Evolutionary conservation across 1,139 yeast species (phyloP).

Genomic region (Yamadazyma triangularis): DNA sequence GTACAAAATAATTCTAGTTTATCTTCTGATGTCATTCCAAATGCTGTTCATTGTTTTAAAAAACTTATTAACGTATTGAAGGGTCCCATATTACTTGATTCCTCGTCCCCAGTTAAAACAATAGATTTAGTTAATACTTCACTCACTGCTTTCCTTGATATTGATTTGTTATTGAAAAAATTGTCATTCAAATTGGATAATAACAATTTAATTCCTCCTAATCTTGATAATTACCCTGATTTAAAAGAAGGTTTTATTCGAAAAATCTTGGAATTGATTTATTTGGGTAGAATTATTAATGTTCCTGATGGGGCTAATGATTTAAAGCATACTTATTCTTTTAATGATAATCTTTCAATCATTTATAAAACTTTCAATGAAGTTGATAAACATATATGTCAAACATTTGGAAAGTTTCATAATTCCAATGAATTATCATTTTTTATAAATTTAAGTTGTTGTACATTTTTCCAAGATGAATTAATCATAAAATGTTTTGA

Average conservation of each 20-base stretch:
- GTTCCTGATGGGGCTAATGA: conserved; percentile 20
- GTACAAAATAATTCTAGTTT: conserved; percentile 27
- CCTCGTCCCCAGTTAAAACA: conserved; percentile 45
- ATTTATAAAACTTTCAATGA: conserved; percentile 35
- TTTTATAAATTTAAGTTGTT: conserved; percentile 54
- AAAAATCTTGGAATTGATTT: conserved; percentile 45
- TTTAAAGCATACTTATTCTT: conserved; percentile 35
- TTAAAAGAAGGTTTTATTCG: conserved; percentile 46
- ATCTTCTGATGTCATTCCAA: conserved; percentile 37
- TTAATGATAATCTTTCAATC: conserved; percentile 33
- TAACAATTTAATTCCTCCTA: conserved; percentile 57
- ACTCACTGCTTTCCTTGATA: conserved; percentile 52
- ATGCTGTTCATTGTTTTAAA: conserved; percentile 49
- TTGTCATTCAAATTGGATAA: conserved; percentile 41
- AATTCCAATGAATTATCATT: conserved; percentile 23
- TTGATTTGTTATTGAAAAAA: conserved; percentile 44
- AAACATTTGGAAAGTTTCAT: conserved; percentile 22
- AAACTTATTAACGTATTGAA: conserved; percentile 56
- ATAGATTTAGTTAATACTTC: conserved; percentile 47
- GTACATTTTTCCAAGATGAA: conserved; percentile 57
- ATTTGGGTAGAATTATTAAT: conserved; percentile 26
- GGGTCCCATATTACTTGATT: conserved; percentile 52
- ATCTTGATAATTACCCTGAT: conserved; percentile 23
- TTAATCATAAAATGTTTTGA: conserved; percentile 61
- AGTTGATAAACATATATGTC: conserved; percentile 35